Evolutionary conservation across 2,329 filamentous ascomycete genomes (phyloP), one percentile per base, ranked within the genome.

Genomic region (Clarireedia paspali): DNA sequence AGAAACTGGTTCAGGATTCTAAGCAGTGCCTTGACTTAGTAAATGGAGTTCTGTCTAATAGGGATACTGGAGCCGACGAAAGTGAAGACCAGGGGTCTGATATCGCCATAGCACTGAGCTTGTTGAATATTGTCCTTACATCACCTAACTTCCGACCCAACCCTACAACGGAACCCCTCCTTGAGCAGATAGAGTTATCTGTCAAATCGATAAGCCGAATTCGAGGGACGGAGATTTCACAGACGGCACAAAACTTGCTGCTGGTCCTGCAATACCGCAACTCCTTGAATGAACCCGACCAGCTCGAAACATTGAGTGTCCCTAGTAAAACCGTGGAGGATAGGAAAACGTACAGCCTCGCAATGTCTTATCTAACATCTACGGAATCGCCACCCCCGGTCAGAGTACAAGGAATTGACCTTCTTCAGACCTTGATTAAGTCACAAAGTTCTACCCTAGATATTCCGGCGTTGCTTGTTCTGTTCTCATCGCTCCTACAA

Each of bases 11-110:
- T 30, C 77, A 76, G 34, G 79, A 83, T 56, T 84, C 86, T 2
- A 77, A 78, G 45, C 82, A 87, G 62, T 75, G 88, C 6, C 71
- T 90, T 2, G 78, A 83, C 47, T 75, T 91, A 2, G 77, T 85
- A 49, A 74, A 75, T 50, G 78, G 86, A 55, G 75, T 90, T 0
- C 68, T 90, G 1, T 53, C 26, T 3, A 58, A 63, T n/a, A 62
- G 63, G 40, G 47, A 48, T 10, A 23, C 57, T 14, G 39, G 26
- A 12, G 48, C 36, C 20, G 69, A 71, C 5, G 73, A 74, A 15
- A 74, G 76, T 34, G 69, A 73, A 6, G 70, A 72, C 4, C 70
- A 73, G 0, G 73, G 73, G 54, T 78, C 82, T 39, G 69, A 78
- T 20, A 64, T 78, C 2, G 70, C 77, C 0, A 72, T 84, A 9